phyloP scores from a whole-genome alignment of 805 yeast genomes.

The Wickerhamomyces bovis region DNA sequence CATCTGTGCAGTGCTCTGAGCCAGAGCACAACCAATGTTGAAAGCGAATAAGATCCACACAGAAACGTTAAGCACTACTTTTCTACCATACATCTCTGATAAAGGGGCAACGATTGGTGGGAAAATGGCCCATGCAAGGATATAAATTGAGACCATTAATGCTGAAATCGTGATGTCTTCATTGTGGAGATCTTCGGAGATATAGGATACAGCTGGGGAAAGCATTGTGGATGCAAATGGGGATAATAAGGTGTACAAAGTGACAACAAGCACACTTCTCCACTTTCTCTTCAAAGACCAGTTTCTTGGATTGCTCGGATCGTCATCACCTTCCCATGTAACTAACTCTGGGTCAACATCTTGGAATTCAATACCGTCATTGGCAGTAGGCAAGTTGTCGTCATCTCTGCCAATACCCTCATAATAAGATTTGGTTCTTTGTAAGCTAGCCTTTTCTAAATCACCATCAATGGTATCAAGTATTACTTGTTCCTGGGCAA shows the following conservation, averaged over 20 bases:
- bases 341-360: constrained; percentile 59
- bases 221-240: constrained; percentile 60
- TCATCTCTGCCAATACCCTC: constrained; percentile 18
- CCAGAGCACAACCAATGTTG: constrained; percentile 54
- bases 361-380: constrained; percentile 49
- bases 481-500: constrained; percentile 17
- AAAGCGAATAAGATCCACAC: constrained; percentile 43
- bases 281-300: constrained; percentile 43
- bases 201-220: constrained; percentile 52
- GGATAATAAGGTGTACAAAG: constrained; percentile 50
- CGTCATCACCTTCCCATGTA: constrained; percentile 60
- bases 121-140: constrained; percentile 59
- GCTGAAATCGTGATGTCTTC: constrained; percentile 34
- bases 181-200: constrained; percentile 39
- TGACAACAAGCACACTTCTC: constrained; percentile 38
- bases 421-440: constrained; percentile 10
- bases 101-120: constrained; percentile 59
- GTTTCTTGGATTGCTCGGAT: constrained; percentile 59
- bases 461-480: constrained; percentile 1
- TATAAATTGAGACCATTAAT: constrained; percentile 50
- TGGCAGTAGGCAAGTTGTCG: constrained; percentile 25
- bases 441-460: background rate
- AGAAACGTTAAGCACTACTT: constrained; percentile 43
- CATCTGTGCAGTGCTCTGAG: constrained; percentile 48
- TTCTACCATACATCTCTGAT: constrained; percentile 54